Percentiles rank a stretch among this genome's conserved stretches.
Evolutionary conservation across 441 rosid genomes (phyloP).

Genomic region (Syzygium malaccense): DNA sequence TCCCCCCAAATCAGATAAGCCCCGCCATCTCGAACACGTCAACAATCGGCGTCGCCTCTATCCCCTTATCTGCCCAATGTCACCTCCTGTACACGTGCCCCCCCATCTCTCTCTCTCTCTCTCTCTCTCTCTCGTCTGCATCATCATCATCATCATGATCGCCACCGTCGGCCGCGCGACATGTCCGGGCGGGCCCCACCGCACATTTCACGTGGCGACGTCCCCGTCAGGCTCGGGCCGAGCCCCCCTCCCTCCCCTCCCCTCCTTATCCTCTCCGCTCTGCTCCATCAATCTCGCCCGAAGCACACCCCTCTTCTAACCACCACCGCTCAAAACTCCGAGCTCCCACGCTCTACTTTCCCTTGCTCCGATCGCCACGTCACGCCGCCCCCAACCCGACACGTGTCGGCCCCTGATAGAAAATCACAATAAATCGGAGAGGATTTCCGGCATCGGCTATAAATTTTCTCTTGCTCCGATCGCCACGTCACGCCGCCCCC

Average conservation of each 20-base stretch:
- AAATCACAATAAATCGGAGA: too few relatives aligned
- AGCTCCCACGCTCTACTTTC: neutral
- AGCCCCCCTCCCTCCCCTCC: neutral
- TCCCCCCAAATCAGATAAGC: neutral
- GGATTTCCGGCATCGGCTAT: neutral
- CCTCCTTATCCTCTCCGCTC: neutral
- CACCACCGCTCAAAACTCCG: neutral
- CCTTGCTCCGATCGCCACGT: too few relatives aligned
- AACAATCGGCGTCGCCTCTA: neutral
- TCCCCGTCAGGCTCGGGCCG: neutral
- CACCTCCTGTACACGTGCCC: neutral
- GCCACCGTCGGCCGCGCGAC: too few relatives aligned
- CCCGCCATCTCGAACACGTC: neutral
- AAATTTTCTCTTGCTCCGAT: neutral
- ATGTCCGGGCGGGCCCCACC: neutral
- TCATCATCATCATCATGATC: too few relatives aligned
- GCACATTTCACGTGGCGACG: neutral
- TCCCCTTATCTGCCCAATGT: neutral
- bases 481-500: neutral
- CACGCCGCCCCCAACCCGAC: too few relatives aligned
- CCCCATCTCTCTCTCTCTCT: neutral
- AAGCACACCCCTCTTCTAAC: neutral
- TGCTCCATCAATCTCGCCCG: too few relatives aligned
- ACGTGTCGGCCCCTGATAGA: too few relatives aligned
- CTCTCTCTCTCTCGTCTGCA: neutral